These are phyloP conservation scores for Globisporangium iwayamae DNA, from an alignment of 352 stramenopile species.

Conservation along the genomic window DNA sequence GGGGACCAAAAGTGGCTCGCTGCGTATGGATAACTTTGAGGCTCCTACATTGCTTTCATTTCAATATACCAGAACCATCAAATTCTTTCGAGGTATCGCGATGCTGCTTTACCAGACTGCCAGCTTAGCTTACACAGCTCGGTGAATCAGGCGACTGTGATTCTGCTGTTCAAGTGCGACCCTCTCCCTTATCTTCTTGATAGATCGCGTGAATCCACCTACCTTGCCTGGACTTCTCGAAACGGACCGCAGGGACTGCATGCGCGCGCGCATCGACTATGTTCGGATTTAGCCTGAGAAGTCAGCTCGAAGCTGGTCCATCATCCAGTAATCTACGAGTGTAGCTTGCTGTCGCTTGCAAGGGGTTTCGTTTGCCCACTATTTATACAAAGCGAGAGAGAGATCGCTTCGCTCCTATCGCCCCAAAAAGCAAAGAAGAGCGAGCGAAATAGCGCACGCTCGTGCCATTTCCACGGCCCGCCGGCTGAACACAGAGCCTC, in stretches of 20 bases:
- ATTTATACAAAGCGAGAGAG: slow-evolving; percentile 3
- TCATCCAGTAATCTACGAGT: not conserved
- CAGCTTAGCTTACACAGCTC: no score
- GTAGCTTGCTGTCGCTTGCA: not conserved
- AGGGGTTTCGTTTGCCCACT: slow-evolving; percentile 9
- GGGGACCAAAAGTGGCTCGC: not conserved
- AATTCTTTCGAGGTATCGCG: not conserved
- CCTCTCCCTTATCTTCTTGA: no score
- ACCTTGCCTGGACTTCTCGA: no score
- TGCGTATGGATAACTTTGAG: not conserved
- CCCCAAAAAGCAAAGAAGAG: not conserved
- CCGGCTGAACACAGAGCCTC: not conserved
- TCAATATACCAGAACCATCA: not conserved
- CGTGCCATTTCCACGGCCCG: not conserved
- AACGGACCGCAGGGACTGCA: no score
- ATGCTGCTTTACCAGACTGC: no score
- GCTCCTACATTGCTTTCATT: not conserved
- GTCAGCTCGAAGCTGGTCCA: not conserved
- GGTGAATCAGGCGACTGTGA: no score
- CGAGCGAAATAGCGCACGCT: not conserved
- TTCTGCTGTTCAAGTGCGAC: no score
- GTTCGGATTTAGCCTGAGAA: not conserved
- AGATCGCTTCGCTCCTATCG: no score
- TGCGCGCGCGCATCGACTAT: not conserved
- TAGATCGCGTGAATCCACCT: no score